Percentiles rank a stretch among this genome's conserved stretches.
Evolutionary conservation across 2,329 filamentous ascomycete species (phyloP).

Genomic region (Xylaria sp.): DNA sequence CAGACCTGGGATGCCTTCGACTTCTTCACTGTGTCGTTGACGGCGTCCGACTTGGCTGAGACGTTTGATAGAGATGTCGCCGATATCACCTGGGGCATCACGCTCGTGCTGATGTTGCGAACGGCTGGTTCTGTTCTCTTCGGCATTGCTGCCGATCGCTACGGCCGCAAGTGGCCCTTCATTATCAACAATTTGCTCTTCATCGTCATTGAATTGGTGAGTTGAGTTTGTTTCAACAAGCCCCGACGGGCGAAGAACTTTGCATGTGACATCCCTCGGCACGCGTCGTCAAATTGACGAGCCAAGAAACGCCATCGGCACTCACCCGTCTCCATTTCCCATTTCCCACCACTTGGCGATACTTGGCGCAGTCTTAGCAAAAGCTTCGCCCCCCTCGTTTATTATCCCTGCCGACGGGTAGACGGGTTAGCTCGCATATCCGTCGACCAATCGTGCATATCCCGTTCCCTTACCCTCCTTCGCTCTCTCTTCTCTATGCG

Average conservation of each 20-base stretch:
- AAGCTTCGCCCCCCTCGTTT: constrained; percentile 42
- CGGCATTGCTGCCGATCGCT: constrained; percentile 66
- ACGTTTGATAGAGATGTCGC: constrained; percentile 65
- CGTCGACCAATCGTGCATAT: neutral
- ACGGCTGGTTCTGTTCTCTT: constrained; percentile 66
- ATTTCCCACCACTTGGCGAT: constrained; percentile 42
- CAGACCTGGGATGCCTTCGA: constrained; percentile 74
- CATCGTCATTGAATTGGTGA: constrained; percentile 75
- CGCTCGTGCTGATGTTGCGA: constrained; percentile 70
- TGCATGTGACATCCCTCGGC: constrained; percentile 4
- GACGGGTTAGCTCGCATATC: neutral
- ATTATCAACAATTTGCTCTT: constrained; percentile 79
- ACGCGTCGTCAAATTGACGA: constrained; percentile 1
- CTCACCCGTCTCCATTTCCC: constrained; percentile 15
- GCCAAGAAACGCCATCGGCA: constrained; percentile 36
- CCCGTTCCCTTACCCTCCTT: neutral
- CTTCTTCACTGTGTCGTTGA: constrained; percentile 73
- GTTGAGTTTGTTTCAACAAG: constrained; percentile 35
- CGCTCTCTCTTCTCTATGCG: neutral
- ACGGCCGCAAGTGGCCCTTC: constrained; percentile 77
- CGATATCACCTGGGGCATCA: constrained; percentile 73
- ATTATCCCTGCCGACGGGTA: constrained; percentile 23
- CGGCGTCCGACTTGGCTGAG: constrained; percentile 63
- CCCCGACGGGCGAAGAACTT: neutral
- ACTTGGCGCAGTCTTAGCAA: constrained; percentile 43